A percentile compares a stretch with the other conserved stretches of the same genome.
These are phyloP conservation scores for Dalbergia oliveri DNA, from an alignment of 306 rosid species.

Conservation along the genomic window DNA sequence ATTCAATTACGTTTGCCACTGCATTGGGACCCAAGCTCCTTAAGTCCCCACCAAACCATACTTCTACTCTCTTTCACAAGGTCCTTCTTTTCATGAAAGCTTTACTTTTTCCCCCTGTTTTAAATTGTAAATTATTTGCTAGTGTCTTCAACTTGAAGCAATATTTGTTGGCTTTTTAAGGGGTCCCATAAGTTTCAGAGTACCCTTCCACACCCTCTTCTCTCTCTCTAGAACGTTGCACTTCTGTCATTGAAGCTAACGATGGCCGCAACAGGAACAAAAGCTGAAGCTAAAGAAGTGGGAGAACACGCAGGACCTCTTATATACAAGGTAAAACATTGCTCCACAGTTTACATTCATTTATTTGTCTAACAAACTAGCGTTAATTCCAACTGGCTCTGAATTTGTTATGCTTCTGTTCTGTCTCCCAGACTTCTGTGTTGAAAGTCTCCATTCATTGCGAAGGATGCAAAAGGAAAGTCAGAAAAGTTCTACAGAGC, in stretches of 20 bases:
- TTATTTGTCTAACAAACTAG: constrained; percentile 1
- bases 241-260: constrained; percentile 30
- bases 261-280: constrained; percentile 68
- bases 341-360: not conserved
- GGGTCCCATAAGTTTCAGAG: constrained; percentile 33
- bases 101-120: constrained; percentile 8
- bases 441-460: constrained; percentile 87
- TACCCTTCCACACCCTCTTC: constrained; percentile 18
- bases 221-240: constrained; percentile 33
- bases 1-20: not conserved
- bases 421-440: constrained; percentile 58
- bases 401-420: constrained; percentile 15
- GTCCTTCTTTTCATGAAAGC: constrained; percentile 49
- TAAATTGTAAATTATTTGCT: constrained; percentile 30
- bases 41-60: too few relatives aligned
- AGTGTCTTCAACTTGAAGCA: constrained; percentile 27
- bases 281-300: constrained; percentile 48
- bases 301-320: constrained; percentile 58
- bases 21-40: not conserved
- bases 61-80: constrained; percentile 31
- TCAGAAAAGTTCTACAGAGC: constrained; percentile 58
- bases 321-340: constrained; percentile 62
- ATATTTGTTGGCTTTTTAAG: constrained; percentile 45
- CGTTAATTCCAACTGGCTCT: not conserved
- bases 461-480: constrained; percentile 79